phyloP scores from a whole-genome alignment of 192 early-diverging fungal species.

The Umbelopsis sp. region DNA sequence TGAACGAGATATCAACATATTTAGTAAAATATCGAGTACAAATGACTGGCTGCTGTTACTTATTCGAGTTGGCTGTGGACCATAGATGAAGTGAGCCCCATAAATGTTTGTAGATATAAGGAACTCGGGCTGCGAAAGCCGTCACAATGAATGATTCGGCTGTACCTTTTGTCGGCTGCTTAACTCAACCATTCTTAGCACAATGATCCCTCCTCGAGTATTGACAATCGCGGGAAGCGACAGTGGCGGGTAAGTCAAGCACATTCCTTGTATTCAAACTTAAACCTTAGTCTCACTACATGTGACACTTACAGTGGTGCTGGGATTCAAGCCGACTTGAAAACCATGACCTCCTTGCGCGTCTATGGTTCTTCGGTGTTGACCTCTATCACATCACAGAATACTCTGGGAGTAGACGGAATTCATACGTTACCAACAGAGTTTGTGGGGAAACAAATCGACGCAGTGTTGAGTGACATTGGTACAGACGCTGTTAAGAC shows the following conservation, averaged over 20 bases:
- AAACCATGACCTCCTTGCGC: slow-evolving; percentile 76
- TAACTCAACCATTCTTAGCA: neutral
- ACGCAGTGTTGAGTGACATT: slow-evolving; percentile 76
- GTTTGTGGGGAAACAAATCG: slow-evolving; percentile 72
- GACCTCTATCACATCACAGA: slow-evolving; percentile 85
- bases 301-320: slow-evolving; percentile 50
- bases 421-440: slow-evolving; percentile 59
- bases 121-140: no score
- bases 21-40: no score
- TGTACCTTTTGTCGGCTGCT: no score
- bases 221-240: slow-evolving; percentile 74
- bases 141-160: no score
- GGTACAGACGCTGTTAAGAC: slow-evolving; percentile 76
- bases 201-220: slow-evolving; percentile 24
- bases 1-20: no score
- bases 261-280: neutral
- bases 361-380: slow-evolving; percentile 77
- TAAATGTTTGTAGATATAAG: no score
- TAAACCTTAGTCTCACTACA: neutral
- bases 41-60: no score
- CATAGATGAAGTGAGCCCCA: no score
- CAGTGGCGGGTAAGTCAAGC: slow-evolving; percentile 58
- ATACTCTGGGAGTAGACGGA: slow-evolving; percentile 79
- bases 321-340: slow-evolving; percentile 89
- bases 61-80: no score